Percentiles rank a stretch among this genome's conserved stretches.
These are phyloP conservation scores for Uronychia setigera DNA, from an alignment of 73 alveolate genomes.

Conservation along the genomic window DNA sequence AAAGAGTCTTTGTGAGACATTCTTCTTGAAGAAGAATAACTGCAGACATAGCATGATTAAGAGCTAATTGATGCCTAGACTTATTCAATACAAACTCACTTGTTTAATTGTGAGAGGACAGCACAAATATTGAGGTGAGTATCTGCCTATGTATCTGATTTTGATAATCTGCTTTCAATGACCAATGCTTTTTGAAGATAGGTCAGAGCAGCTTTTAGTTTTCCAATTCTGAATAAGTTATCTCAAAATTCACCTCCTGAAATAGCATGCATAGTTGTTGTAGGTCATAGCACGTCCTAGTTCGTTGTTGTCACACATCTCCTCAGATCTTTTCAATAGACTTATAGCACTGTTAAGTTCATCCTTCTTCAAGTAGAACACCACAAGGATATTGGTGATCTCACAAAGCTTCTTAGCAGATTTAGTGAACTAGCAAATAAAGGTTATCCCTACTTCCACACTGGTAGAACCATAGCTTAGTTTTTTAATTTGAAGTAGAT, in stretches of 20 bases:
- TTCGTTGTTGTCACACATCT: conserved; percentile 61
- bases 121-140: conserved; percentile 90
- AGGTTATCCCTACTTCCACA: neutral
- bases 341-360: conserved; percentile 70
- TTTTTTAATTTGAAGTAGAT: neutral
- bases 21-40: conserved; percentile 64
- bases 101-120: conserved; percentile 64
- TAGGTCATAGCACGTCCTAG: conserved; percentile 77
- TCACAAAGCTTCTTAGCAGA: neutral
- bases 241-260: conserved; percentile 54
- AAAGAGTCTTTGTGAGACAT: neutral
- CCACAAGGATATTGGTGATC: neutral
- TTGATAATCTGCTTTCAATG: conserved; percentile 45
- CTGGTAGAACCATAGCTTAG: neutral
- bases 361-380: conserved; percentile 23
- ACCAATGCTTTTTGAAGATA: conserved; percentile 76
- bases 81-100: neutral
- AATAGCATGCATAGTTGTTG: conserved; percentile 85
- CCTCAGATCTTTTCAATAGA: conserved; percentile 76
- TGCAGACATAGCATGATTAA: conserved; percentile 75
- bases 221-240: conserved; percentile 35
- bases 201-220: conserved; percentile 71
- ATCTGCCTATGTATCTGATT: conserved; percentile 57
- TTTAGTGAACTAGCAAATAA: neutral
- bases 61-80: conserved; percentile 74